These are phyloP conservation scores for Nicotiana noctiflora DNA, from an alignment of 257 asterid genomes.

Conservation along the genomic window DNA sequence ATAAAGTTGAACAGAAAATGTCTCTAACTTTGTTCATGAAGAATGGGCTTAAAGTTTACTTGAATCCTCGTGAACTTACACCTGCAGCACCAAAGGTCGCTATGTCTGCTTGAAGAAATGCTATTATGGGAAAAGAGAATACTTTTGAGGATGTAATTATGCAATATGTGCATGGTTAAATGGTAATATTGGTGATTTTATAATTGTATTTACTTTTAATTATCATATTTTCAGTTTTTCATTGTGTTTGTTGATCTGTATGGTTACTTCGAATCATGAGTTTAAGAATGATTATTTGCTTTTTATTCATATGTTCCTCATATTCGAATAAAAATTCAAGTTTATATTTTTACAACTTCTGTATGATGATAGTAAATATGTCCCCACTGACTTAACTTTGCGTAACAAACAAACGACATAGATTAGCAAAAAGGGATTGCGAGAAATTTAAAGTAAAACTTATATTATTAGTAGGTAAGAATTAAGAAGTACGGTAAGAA, in stretches of 20 bases:
- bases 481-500: too few species aligned
- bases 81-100: slow-evolving; percentile 20
- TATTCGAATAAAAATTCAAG: too few species aligned
- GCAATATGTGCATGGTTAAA: not conserved
- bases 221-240: not conserved
- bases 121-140: not conserved
- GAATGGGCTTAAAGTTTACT: slow-evolving; percentile 52
- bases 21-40: slow-evolving; percentile 73
- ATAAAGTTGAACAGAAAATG: slow-evolving; percentile 84
- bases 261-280: not conserved
- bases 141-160: not conserved
- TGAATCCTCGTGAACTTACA: slow-evolving; percentile 43
- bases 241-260: not conserved
- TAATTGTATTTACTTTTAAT: slow-evolving; percentile 10
- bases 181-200: not conserved
- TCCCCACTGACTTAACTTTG: too few species aligned
- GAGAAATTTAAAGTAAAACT: too few species aligned
- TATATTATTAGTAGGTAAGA: too few species aligned
- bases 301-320: too few species aligned
- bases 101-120: slow-evolving; percentile 25
- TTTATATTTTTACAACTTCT: too few species aligned
- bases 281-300: not conserved
- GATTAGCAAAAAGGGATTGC: too few species aligned
- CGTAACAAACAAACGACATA: too few species aligned
- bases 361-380: too few species aligned